A percentile compares a stretch with the other conserved stretches of the same genome.
phyloP scores from a whole-genome alignment of 2,329 filamentous ascomycete species.

The Aspergillus puulaauensis region DNA sequence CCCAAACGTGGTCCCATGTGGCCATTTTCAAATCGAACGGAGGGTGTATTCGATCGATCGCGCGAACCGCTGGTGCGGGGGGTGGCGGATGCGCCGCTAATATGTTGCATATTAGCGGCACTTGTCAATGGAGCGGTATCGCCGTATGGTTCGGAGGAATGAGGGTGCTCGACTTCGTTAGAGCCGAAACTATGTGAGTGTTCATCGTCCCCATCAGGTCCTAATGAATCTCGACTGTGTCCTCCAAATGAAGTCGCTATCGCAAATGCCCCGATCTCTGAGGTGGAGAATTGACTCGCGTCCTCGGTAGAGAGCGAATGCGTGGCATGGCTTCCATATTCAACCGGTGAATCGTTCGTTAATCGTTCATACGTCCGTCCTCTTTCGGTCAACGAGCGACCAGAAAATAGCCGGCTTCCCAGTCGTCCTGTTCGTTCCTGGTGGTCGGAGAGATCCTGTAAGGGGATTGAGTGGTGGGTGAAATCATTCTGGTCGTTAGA shows the following conservation, averaged over 20 bases:
- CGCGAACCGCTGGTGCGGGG: slow-evolving; percentile 35
- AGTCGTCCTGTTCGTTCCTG: slow-evolving; percentile 31
- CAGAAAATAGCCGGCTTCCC: slow-evolving; percentile 47
- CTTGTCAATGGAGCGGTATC: slow-evolving; percentile 62
- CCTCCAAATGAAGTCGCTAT: slow-evolving; percentile 38
- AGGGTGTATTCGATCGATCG: slow-evolving; percentile 54
- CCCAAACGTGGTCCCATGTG: slow-evolving; percentile 52
- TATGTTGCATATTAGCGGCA: slow-evolving; percentile 55
- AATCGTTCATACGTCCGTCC: slow-evolving; percentile 54
- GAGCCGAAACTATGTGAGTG: slow-evolving; percentile 29
- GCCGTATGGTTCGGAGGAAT: slow-evolving; percentile 51
- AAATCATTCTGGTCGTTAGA: slow-evolving; percentile 26
- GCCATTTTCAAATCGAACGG: slow-evolving; percentile 50
- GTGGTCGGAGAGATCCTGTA: slow-evolving; percentile 60
- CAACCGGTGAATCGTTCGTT: slow-evolving; percentile 50
- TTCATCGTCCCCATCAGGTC: slow-evolving; percentile 30
- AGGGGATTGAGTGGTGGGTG: slow-evolving; percentile 62
- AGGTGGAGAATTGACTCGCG: slow-evolving; percentile 32
- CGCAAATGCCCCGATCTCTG: slow-evolving; percentile 41
- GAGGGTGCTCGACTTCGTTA: slow-evolving; percentile 53
- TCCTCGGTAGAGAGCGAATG: slow-evolving; percentile 20
- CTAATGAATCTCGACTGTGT: slow-evolving; percentile 26
- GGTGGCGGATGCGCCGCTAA: slow-evolving; percentile 50
- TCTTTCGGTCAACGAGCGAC: slow-evolving; percentile 40
- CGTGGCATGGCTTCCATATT: slow-evolving; percentile 23